Percentiles rank a stretch among this genome's conserved stretches.
These are phyloP conservation scores for Dionaea muscipula DNA, from an alignment of 179 eudicot species.

Conservation along the genomic window DNA sequence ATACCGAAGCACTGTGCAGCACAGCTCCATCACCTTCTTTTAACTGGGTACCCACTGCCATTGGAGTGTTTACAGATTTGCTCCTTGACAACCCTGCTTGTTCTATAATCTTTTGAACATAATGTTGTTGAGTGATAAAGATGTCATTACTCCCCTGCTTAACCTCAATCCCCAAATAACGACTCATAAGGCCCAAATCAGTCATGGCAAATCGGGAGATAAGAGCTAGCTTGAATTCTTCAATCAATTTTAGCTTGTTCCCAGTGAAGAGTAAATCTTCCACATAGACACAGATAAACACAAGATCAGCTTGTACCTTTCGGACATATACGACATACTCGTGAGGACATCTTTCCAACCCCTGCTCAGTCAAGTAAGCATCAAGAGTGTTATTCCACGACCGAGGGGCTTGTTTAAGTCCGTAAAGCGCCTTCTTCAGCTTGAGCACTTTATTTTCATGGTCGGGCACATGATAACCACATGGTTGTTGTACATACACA, in stretches of 20 bases:
- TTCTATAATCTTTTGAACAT: conserved; percentile 1
- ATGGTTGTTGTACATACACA: conserved; percentile 4
- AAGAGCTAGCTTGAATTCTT: background rate
- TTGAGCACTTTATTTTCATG: conserved; percentile 5
- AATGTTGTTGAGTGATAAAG: background rate
- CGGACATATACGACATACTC: conserved; percentile 1
- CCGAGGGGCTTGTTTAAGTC: background rate
- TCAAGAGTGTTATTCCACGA: conserved; percentile 4
- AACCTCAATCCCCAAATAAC: background rate
- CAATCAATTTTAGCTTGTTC: background rate
- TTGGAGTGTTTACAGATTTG: background rate
- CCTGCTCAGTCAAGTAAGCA: background rate
- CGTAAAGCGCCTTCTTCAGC: conserved; percentile 7
- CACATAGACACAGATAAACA: conserved; percentile 3
- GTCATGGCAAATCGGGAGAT: background rate
- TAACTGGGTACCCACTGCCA: too few species aligned
- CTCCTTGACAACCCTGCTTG: background rate
- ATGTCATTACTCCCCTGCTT: background rate
- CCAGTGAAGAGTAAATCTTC: conserved; percentile 4
- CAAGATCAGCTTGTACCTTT: background rate
- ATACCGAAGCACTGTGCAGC: too few species aligned
- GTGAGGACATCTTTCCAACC: conserved; percentile 2
- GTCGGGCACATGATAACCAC: background rate
- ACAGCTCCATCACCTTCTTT: too few species aligned
- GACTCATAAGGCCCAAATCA: background rate